Percentiles rank a stretch among this genome's conserved stretches.
These are phyloP conservation scores for Euphrasia confusa DNA, from an alignment of 257 asterid species.

Conservation along the genomic window DNA sequence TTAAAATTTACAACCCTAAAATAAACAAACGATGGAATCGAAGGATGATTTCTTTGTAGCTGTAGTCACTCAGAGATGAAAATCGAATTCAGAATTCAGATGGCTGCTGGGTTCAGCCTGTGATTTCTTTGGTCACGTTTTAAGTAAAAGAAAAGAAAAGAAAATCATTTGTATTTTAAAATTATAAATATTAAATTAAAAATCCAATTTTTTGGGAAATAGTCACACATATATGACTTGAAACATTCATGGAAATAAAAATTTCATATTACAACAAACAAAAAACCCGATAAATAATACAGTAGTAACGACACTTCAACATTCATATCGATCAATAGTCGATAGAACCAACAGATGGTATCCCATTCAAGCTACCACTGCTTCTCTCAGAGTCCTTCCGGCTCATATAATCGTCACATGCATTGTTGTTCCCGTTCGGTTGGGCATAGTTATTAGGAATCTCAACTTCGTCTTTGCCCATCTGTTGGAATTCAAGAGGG, in stretches of 20 bases:
- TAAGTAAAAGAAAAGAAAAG: no score
- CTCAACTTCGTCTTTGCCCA: slow-evolving; percentile 77
- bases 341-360: slow-evolving; percentile 68
- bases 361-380: slow-evolving; percentile 47
- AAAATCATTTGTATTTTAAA: no score
- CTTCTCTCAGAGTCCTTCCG: slow-evolving; percentile 37
- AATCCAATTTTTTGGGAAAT: no score
- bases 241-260: slow-evolving; percentile 3
- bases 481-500: slow-evolving; percentile 85
- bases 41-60: no score
- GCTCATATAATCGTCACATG: slow-evolving; percentile 42
- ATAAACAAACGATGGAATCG: no score
- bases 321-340: slow-evolving; percentile 48
- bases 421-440: slow-evolving; percentile 28
- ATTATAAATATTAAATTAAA: no score
- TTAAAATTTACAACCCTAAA: no score
- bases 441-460: slow-evolving; percentile 47
- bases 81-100: no score
- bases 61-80: no score
- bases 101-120: no score
- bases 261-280: slow-evolving; percentile 12
- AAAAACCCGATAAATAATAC: not conserved
- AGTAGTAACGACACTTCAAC: slow-evolving; percentile 2
- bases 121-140: no score
- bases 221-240: not conserved